These are phyloP conservation scores for Xylariaceae sp. DNA, from an alignment of 2,329 filamentous ascomycete genomes.

Conservation along the genomic window DNA sequence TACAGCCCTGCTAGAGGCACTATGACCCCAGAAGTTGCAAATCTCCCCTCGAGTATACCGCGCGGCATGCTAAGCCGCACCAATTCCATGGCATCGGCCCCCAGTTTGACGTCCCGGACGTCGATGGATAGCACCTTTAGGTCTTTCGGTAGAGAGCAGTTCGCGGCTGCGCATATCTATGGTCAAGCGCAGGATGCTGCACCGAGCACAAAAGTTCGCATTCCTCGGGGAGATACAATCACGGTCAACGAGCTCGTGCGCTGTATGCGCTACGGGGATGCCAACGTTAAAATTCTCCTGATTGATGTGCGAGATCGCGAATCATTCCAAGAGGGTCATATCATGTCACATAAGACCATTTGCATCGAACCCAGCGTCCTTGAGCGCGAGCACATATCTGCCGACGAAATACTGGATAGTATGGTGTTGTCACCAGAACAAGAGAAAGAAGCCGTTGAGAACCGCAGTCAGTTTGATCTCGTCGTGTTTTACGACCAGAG, in stretches of 20 bases:
- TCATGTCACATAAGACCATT: slow-evolving; percentile 77
- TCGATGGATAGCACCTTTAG: slow-evolving; percentile 28
- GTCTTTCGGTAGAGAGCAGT: slow-evolving; percentile 32
- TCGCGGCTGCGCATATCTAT: slow-evolving; percentile 29
- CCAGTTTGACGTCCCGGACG: slow-evolving; percentile 24
- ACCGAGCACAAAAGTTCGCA: slow-evolving; percentile 41
- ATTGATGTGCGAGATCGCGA: slow-evolving; percentile 81
- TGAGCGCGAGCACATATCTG: slow-evolving; percentile 63
- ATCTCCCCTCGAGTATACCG: slow-evolving; percentile 61
- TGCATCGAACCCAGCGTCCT: slow-evolving; percentile 81
- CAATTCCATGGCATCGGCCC: slow-evolving; percentile 45
- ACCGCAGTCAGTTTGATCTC: slow-evolving; percentile 73
- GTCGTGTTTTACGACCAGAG: slow-evolving; percentile 86
- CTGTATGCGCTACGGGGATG: slow-evolving; percentile 55
- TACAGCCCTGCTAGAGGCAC: slow-evolving; percentile 76
- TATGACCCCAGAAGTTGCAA: slow-evolving; percentile 60
- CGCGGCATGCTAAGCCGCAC: slow-evolving; percentile 60
- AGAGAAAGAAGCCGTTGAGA: slow-evolving; percentile 72
- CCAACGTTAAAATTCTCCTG: slow-evolving; percentile 64
- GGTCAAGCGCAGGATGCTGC: slow-evolving; percentile 32
- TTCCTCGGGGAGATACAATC: slow-evolving; percentile 56
- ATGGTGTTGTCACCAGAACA: slow-evolving; percentile 66
- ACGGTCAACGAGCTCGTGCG: slow-evolving; percentile 66
- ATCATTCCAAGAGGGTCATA: slow-evolving; percentile 83
- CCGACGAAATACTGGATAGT: slow-evolving; percentile 60